Evolutionary conservation across 345 rosid species (phyloP).

Genomic region (Aethionema arabicum): DNA sequence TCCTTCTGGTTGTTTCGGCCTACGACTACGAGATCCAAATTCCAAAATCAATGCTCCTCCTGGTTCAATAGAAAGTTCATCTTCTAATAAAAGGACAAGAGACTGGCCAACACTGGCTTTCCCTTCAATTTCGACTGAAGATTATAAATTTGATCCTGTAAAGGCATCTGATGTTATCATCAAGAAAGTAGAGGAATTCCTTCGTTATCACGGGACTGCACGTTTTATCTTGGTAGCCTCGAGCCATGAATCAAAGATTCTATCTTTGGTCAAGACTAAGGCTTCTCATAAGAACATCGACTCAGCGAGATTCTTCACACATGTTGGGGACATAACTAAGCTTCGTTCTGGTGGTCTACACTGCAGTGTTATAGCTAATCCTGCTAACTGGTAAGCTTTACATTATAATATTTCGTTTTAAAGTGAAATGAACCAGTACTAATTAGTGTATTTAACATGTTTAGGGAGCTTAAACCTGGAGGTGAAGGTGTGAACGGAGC

Average conservation of each 20-base stretch:
- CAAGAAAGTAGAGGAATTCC: too few species aligned
- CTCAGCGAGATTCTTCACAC: conserved; percentile 69
- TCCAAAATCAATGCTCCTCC: conserved; percentile 53
- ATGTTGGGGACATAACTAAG: conserved; percentile 77
- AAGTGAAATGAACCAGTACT: neutral
- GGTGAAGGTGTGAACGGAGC: too few species aligned
- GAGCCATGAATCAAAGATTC: conserved; percentile 64
- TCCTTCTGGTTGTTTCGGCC: conserved; percentile 72
- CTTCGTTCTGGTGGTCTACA: conserved; percentile 70
- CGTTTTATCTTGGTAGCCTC: conserved; percentile 84
- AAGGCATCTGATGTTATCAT: too few species aligned
- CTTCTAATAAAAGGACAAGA: conserved; percentile 35
- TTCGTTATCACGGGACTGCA: conserved; percentile 58
- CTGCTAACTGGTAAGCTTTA: conserved; percentile 82
- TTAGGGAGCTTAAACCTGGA: conserved; percentile 90
- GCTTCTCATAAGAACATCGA: conserved; percentile 64
- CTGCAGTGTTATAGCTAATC: conserved; percentile 79
- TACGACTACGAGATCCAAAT: conserved; percentile 49
- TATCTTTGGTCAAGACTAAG: conserved; percentile 74
- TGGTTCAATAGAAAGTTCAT: too few species aligned
- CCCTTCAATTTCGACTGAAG: too few species aligned
- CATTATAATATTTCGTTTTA: conserved; percentile 8
- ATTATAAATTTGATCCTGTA: too few species aligned
- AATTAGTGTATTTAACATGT: conserved; percentile 19
- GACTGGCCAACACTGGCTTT: conserved; percentile 63